Evolutionary conservation across 2,329 filamentous ascomycete species (phyloP), one percentile per base, ranked within the genome.

Genomic region (Hypoxylon rubiginosum): DNA sequence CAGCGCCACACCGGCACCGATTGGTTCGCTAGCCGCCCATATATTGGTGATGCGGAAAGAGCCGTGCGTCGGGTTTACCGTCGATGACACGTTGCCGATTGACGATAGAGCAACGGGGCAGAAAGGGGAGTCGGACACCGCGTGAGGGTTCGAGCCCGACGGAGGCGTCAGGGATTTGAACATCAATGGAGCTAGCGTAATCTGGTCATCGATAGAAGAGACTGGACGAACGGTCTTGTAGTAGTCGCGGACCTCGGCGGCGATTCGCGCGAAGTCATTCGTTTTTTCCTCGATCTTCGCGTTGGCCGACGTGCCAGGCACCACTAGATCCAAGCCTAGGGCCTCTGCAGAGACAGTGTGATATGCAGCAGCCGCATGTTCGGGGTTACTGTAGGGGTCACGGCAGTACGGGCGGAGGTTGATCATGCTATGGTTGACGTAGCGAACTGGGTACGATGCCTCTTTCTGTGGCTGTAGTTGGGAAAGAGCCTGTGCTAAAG

Each of bases 361-460:
- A n/a, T 67, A 64, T 13, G 61, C 26, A 36, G 65, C 61, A 15
- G 53, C 65, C 4, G 65, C 65, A 36, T 67, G 53, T 19, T 58
- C 39, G 19, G 57, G 53, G 7, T 24, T 56, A 19, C 39, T 56
- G 8, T 64, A 67, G 3, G 65, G 61, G 2, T 54, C 21, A n/a
- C 36, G 45, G 21, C 61, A 67, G 32, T 64, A 59, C 6, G 61
- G 57, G 15, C 65, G 65, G 17, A 67, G 51, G 41, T 67, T 67
- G 3, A 67, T 58, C 65, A 64, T 67, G 39, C 57, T 64, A 21
- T 64, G 65, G 19, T 67, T 61, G 9, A 60, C 57, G 17, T 64
- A 67, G 24, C 65, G 57, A 36, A 64, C 65, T 2, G 49, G 5
- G 11, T 67, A 64, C 9, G 57, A n/a, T 24, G 62, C 36, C 39